Percentiles rank a stretch among this genome's conserved stretches.
Evolutionary conservation across 805 yeast genomes (phyloP).

Genomic region (Kuraishia cidri): DNA sequence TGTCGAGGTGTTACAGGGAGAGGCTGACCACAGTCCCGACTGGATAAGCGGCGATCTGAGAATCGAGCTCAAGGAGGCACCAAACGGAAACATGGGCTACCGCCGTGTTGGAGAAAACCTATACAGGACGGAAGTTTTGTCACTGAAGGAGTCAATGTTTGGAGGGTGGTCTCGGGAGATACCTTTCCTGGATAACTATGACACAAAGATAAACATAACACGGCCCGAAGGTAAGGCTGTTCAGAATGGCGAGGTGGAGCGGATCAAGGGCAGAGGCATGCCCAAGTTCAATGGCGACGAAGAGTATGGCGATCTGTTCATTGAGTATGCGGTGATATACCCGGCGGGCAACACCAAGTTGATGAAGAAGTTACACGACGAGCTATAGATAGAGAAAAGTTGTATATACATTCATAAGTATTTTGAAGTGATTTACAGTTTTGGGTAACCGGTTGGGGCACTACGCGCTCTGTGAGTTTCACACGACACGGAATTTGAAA

Average conservation of each 20-base stretch:
- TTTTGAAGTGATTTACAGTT: no score
- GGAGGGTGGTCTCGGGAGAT: slow-evolving; percentile 81
- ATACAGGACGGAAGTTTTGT: slow-evolving; percentile 73
- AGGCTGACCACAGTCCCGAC: slow-evolving; percentile 82
- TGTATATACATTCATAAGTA: not conserved
- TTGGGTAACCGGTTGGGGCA: no score
- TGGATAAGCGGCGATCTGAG: slow-evolving; percentile 73
- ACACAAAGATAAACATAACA: slow-evolving; percentile 30
- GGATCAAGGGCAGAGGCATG: slow-evolving; percentile 76
- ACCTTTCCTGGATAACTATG: slow-evolving; percentile 55
- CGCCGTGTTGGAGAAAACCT: slow-evolving; percentile 69
- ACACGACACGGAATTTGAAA: no score
- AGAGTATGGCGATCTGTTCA: slow-evolving; percentile 44
- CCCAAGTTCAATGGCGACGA: slow-evolving; percentile 47
- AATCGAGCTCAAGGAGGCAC: slow-evolving; percentile 50
- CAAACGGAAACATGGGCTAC: slow-evolving; percentile 63
- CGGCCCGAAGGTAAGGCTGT: slow-evolving; percentile 47
- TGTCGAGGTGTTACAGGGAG: slow-evolving; percentile 54
- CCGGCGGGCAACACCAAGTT: slow-evolving; percentile 25
- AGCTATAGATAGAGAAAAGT: slow-evolving; percentile 4
- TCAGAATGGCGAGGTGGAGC: slow-evolving; percentile 63
- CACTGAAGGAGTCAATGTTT: slow-evolving; percentile 56
- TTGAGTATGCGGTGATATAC: slow-evolving; percentile 37
- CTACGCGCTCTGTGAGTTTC: no score
- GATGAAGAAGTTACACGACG: slow-evolving; percentile 16